Evolutionary conservation across 2,329 filamentous ascomycete genomes (phyloP).

Genomic region (Nannizziopsis barbatae): DNA sequence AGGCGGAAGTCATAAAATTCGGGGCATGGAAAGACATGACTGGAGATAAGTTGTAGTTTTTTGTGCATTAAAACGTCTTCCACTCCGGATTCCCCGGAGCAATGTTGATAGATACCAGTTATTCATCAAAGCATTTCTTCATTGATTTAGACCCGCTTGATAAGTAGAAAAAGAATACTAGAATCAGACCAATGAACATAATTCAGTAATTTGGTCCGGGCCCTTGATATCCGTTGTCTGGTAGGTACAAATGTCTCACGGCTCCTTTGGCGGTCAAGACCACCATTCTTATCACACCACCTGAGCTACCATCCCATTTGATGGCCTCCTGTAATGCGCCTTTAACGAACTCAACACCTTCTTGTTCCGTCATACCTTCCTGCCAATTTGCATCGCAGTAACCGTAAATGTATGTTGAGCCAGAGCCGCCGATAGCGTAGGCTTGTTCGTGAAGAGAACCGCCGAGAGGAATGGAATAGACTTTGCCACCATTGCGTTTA

Average conservation of each 20-base stretch:
- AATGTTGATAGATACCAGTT: no score
- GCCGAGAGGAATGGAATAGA: conserved; percentile 93
- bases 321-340: conserved; percentile 84
- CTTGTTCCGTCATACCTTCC: conserved; percentile 85
- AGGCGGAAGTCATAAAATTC: conserved; percentile 59
- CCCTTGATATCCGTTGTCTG: conserved; percentile 76
- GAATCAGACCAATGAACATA: neutral
- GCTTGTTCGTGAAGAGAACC: conserved; percentile 95
- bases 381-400: conserved; percentile 96
- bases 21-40: conserved; percentile 15
- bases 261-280: conserved; percentile 84
- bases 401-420: conserved; percentile 98
- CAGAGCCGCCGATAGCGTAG: conserved; percentile 90
- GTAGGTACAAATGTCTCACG: conserved; percentile 87
- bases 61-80: neutral
- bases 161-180: neutral
- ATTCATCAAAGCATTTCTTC: neutral
- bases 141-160: neutral
- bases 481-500: conserved; percentile 84
- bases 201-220: conserved; percentile 44
- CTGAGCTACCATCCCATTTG: conserved; percentile 98
- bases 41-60: neutral
- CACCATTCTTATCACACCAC: conserved; percentile 95
- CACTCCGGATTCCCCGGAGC: no score
- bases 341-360: conserved; percentile 89